Conservation (phyloP, 1,139 yeast genomes). For the Hyphopichia pseudoburtonii region DNA sequence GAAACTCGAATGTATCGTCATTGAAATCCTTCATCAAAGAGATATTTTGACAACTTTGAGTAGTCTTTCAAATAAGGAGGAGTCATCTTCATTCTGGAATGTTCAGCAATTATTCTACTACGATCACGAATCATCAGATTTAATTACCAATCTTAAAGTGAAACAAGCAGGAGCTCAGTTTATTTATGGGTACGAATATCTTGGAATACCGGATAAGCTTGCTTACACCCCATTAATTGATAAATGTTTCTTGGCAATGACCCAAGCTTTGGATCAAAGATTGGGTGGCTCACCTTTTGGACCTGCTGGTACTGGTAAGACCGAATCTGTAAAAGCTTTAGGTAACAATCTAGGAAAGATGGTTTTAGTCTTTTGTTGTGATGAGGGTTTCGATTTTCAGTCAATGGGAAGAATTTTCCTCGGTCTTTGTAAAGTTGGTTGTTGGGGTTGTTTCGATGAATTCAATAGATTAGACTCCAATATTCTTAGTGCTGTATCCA, state of each 20-base stretch:
- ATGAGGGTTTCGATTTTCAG: constrained; percentile 81
- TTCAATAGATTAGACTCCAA: constrained; percentile 77
- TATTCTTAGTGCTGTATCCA: constrained; percentile 81
- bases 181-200: constrained; percentile 77
- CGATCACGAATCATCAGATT: constrained; percentile 21
- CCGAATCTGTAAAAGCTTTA: constrained; percentile 85
- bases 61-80: constrained; percentile 10
- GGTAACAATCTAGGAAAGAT: constrained; percentile 78
- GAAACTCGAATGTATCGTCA: constrained; percentile 58
- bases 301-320: constrained; percentile 98
- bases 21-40: constrained; percentile 67
- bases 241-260: constrained; percentile 64
- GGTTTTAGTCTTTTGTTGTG: constrained; percentile 89
- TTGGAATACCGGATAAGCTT: constrained; percentile 72
- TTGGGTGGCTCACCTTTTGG: constrained; percentile 94
- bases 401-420: constrained; percentile 75
- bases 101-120: constrained; percentile 55
- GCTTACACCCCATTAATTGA: constrained; percentile 78
- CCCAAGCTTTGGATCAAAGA: constrained; percentile 70
- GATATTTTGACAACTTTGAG: constrained; percentile 36
- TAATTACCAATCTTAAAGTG: constrained; percentile 39
- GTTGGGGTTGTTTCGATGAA: constrained; percentile 97
- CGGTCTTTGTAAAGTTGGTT: constrained; percentile 86
- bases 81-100: constrained; percentile 40
- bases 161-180: constrained; percentile 54